These are phyloP conservation scores for Myxozyma neglecta DNA, from an alignment of 805 yeast genomes.

Conservation along the genomic window DNA sequence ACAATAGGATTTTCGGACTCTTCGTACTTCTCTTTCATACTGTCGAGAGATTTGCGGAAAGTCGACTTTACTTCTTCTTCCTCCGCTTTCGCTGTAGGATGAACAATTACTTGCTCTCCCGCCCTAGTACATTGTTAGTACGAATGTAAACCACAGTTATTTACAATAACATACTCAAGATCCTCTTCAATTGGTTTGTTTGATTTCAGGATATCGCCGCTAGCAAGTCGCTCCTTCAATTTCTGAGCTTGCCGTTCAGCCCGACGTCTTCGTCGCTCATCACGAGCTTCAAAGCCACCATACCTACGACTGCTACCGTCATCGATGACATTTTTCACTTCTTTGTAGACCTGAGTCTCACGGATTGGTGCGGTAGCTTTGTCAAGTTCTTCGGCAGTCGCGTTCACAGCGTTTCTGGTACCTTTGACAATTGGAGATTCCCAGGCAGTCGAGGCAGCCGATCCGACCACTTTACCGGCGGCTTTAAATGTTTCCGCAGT, in stretches of 20 bases:
- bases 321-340: conserved; percentile 81
- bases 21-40: conserved; percentile 65
- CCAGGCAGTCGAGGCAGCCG: conserved; percentile 90
- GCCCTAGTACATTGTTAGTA: background rate
- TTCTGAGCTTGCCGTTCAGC: conserved; percentile 44
- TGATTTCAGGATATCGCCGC: conserved; percentile 49
- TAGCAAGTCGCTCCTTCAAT: conserved; percentile 48
- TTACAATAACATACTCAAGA: conserved; percentile 32
- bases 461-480: conserved; percentile 93
- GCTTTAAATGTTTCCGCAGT: conserved; percentile 72
- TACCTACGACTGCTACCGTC: conserved; percentile 87
- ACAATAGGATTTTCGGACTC: conserved; percentile 92
- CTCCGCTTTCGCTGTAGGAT: conserved; percentile 37
- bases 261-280: conserved; percentile 72
- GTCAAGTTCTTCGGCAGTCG: conserved; percentile 67
- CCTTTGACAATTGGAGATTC: conserved; percentile 89
- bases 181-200: conserved; percentile 71
- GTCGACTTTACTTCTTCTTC: conserved; percentile 66
- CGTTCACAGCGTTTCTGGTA: conserved; percentile 80
- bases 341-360: conserved; percentile 84
- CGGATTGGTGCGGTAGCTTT: conserved; percentile 89
- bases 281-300: conserved; percentile 89
- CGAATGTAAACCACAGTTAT: background rate
- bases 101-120: background rate
- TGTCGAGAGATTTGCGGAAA: conserved; percentile 63